Conservation (phyloP, 352 stramenopile species). For the Globisporangium takayamanum region DNA sequence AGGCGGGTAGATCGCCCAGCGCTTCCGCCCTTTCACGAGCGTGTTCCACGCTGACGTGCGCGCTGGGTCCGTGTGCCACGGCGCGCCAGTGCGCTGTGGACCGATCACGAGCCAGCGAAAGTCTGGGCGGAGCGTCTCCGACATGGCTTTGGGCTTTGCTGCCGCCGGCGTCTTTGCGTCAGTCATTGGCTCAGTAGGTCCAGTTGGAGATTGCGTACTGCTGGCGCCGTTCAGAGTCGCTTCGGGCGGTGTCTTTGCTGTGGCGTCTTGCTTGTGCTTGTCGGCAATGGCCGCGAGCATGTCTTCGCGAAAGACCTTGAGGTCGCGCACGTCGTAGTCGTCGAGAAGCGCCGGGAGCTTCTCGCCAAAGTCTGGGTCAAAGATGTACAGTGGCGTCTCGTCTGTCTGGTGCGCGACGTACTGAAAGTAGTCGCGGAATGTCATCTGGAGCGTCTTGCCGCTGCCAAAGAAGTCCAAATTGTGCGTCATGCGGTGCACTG, state of each 20-base stretch:
- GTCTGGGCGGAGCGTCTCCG: constrained; percentile 48
- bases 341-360: constrained; percentile 66
- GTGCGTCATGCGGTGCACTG: constrained; percentile 66
- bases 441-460: constrained; percentile 62
- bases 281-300: constrained; percentile 22
- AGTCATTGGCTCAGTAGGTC: not conserved
- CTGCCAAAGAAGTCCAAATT: constrained; percentile 67
- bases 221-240: too few species aligned
- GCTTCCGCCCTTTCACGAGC: constrained; percentile 90
- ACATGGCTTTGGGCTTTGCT: not conserved
- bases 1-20: constrained; percentile 94
- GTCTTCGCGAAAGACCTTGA: constrained; percentile 75
- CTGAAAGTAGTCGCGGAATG: constrained; percentile 60
- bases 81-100: constrained; percentile 82
- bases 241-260: too few species aligned
- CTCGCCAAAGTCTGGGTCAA: constrained; percentile 76
- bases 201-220: too few species aligned
- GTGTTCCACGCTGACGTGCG: constrained; percentile 96
- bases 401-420: constrained; percentile 67
- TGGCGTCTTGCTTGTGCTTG: not conserved
- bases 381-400: constrained; percentile 86
- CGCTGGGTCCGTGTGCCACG: constrained; percentile 94
- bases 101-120: constrained; percentile 84
- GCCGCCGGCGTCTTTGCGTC: not conserved
- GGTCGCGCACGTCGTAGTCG: constrained; percentile 58